Evolutionary conservation across 106 monocot species (phyloP).

Genomic region (Dioscorea zingiberensis): DNA sequence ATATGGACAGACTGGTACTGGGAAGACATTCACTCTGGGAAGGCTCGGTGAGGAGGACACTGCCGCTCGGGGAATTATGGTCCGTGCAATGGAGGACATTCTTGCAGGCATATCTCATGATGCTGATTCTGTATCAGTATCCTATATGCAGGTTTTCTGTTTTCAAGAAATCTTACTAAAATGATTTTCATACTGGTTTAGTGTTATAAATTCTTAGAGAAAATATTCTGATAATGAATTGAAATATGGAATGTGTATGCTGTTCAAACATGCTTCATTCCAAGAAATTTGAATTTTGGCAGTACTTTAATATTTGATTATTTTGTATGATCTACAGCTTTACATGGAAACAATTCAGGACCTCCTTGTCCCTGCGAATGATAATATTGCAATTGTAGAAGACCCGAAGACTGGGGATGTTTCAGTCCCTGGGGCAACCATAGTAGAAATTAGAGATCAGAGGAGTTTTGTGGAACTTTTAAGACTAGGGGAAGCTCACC

Average conservation of each 20-base stretch:
- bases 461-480: constrained; percentile 84
- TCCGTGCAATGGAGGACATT: constrained; percentile 98
- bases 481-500: constrained; percentile 88
- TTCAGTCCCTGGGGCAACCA: constrained; percentile 80
- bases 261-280: background rate
- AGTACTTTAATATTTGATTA: background rate
- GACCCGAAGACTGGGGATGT: constrained; percentile 98
- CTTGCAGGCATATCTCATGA: constrained; percentile 65
- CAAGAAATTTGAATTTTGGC: background rate
- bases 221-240: background rate
- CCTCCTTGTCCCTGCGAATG: constrained; percentile 87
- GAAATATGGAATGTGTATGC: too few species aligned
- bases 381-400: constrained; percentile 89
- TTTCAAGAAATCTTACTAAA: background rate
- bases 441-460: constrained; percentile 81
- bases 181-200: background rate
- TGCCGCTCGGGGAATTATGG: constrained; percentile 94
- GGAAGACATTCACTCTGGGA: constrained; percentile 96
- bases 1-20: constrained; percentile 98
- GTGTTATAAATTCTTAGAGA: background rate
- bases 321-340: constrained; percentile 41
- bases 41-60: constrained; percentile 92
- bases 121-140: constrained; percentile 79
- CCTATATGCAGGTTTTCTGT: constrained; percentile 81
- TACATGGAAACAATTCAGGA: constrained; percentile 99